A percentile compares a stretch with the other conserved stretches of the same genome.
These are phyloP conservation scores for Dipodascopsis uninucleata DNA, from an alignment of 805 yeast species.

Conservation along the genomic window DNA sequence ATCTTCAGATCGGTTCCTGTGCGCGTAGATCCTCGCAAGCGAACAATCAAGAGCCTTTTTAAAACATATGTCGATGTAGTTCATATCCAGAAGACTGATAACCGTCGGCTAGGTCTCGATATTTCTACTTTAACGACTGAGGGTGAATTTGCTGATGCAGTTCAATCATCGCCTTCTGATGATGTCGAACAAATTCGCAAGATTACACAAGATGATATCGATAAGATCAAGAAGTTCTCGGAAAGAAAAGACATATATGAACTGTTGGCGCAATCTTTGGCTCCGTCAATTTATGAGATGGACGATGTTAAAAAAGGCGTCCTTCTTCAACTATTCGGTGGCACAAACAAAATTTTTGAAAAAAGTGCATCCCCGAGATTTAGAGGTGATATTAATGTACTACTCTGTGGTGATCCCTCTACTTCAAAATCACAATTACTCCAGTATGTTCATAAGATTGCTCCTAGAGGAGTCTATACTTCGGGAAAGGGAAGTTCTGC, in stretches of 20 bases:
- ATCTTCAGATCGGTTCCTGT: constrained; percentile 91
- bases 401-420: constrained; percentile 97
- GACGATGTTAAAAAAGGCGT: constrained; percentile 97
- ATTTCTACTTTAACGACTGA: constrained; percentile 55
- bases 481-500: constrained; percentile 99
- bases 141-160: constrained; percentile 47
- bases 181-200: constrained; percentile 75
- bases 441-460: constrained; percentile 93
- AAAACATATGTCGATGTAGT: constrained; percentile 94
- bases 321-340: constrained; percentile 88
- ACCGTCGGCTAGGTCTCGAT: constrained; percentile 76
- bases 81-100: constrained; percentile 83
- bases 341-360: constrained; percentile 79
- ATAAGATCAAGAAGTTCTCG: constrained; percentile 57
- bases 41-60: constrained; percentile 77
- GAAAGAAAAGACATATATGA: constrained; percentile 78
- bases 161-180: constrained; percentile 40
- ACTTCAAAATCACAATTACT: constrained; percentile 93
- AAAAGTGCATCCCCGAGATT: constrained; percentile 82
- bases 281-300: constrained; percentile 95
- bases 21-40: constrained; percentile 76
- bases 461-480: constrained; percentile 97
- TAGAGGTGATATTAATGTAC: constrained; percentile 90
- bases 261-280: constrained; percentile 79
- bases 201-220: constrained; percentile 66